Evolutionary conservation across 2,329 filamentous ascomycete species (phyloP), one percentile per base, ranked within the genome.

Genomic region (Fulvia fulva): DNA sequence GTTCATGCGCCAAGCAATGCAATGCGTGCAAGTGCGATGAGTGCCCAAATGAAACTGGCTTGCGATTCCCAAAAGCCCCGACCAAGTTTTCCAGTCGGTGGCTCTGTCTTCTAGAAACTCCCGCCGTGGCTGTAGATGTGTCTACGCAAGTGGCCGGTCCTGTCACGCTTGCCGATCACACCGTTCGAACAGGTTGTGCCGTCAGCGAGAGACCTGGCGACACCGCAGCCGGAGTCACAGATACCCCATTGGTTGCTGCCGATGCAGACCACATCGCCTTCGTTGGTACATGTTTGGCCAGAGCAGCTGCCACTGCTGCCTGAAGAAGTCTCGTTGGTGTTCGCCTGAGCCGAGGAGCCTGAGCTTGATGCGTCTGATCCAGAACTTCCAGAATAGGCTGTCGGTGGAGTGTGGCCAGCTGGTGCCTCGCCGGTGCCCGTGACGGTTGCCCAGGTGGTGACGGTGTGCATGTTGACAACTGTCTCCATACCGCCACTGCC

Each of bases 221-320:
- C 68, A 25, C 74, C 76, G 53, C 67, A 75, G 30, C 75, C 74
- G 34, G 69, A 68, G 68, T 77, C 71, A 72, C 76, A 78, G 23
- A 77, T 65, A 34, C 76, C 76, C 52, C 73, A 78, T 23, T 74
- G 70, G 53, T 61, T 68, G 59, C 55, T 65, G 46, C 74, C 74
- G 43, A 78, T 75, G 69, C 76, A 78, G 55, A 78, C 68, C 37
- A 78, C 63, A 47, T 64, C 68, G 22, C 75, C 76, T n/a, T 76
- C 70, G 12, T n/a, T 62, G 0, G 43, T 32, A 37, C 64, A 60
- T 28, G 62, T 28, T 11, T 28, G 37, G n/a, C 56, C 53, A 8
- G 60, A 53, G 21, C 59, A 55, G 43, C 34, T 55, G 45, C 60
- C 56, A 45, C 58, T 61, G 30, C 56, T 59, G 11, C 56, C 51